Percentiles rank a stretch among this genome's conserved stretches.
Conservation (phyloP, 108 stramenopile genomes). For the Skeletonema costatum region DNA sequence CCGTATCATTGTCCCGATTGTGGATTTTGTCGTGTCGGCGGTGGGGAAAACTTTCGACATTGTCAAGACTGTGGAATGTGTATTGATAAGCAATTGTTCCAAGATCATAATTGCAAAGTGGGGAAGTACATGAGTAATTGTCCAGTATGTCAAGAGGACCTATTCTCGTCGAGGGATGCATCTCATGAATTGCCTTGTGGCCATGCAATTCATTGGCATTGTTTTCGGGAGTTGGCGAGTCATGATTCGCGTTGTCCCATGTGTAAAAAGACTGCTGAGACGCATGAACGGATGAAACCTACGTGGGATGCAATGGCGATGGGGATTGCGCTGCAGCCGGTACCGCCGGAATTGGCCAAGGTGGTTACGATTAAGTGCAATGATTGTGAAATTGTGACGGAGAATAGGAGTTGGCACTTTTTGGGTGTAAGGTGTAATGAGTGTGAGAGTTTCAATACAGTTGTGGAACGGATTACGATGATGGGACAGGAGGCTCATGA, state of each 20-base stretch:
- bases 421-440: constrained; percentile 71
- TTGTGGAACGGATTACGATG: constrained; percentile 76
- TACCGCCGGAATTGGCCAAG: constrained; percentile 81
- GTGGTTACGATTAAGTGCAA: constrained; percentile 85
- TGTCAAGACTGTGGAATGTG: constrained; percentile 91
- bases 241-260: constrained; percentile 85
- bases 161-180: constrained; percentile 78
- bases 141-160: constrained; percentile 87
- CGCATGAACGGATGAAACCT: constrained; percentile 80
- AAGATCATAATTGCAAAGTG: constrained; percentile 81
- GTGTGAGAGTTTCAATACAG: constrained; percentile 84
- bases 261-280: constrained; percentile 91
- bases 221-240: constrained; percentile 75
- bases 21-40: constrained; percentile 90
- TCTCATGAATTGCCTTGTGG: constrained; percentile 90
- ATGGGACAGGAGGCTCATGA: constrained; percentile 79
- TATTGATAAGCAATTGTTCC: constrained; percentile 77
- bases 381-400: constrained; percentile 72
- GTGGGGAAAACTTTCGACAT: constrained; percentile 83
- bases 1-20: constrained; percentile 87
- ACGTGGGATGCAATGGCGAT: constrained; percentile 85
- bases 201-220: constrained; percentile 90
- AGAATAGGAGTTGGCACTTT: constrained; percentile 82
- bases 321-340: constrained; percentile 77
- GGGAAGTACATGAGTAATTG: constrained; percentile 92